Conservation (phyloP, 2,329 filamentous ascomycete genomes). For the Aspergillus fumigatiaffinis region DNA sequence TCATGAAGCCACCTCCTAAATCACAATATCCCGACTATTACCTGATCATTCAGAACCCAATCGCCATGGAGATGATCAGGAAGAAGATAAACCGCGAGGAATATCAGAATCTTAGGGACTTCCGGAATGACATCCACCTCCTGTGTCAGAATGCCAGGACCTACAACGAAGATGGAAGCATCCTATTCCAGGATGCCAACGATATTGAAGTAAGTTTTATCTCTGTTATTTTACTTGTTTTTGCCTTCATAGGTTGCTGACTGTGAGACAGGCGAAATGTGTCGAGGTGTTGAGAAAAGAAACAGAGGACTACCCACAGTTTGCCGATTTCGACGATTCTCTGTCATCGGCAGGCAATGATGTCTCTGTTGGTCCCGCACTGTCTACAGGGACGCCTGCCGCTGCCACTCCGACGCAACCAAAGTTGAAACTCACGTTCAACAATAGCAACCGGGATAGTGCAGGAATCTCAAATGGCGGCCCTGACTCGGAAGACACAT, state of each 20-base stretch:
- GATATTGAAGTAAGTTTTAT: constrained; percentile 72
- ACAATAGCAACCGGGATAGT: constrained; percentile 36
- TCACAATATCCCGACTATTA: constrained; percentile 94
- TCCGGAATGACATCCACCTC: constrained; percentile 76
- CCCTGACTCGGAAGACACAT: constrained; percentile 8
- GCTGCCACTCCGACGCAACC: constrained; percentile 52
- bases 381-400: constrained; percentile 57
- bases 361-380: constrained; percentile 47
- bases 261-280: constrained; percentile 42
- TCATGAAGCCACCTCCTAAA: constrained; percentile 85
- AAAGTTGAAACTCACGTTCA: constrained; percentile 66
- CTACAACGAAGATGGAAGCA: constrained; percentile 93
- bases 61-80: constrained; percentile 93
- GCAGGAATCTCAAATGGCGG: constrained; percentile 30
- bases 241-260: constrained; percentile 3
- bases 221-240: constrained; percentile 1
- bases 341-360: constrained; percentile 48
- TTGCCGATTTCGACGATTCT: constrained; percentile 54
- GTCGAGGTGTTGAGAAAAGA: constrained; percentile 52
- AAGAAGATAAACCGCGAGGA: constrained; percentile 95
- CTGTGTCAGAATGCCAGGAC: constrained; percentile 89
- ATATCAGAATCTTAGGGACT: constrained; percentile 74
- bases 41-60: constrained; percentile 83
- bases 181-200: constrained; percentile 88
- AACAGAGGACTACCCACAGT: constrained; percentile 53